These are phyloP conservation scores for Talaromyces adpressus DNA, from an alignment of 495 filamentous ascomycete genomes.

Conservation along the genomic window DNA sequence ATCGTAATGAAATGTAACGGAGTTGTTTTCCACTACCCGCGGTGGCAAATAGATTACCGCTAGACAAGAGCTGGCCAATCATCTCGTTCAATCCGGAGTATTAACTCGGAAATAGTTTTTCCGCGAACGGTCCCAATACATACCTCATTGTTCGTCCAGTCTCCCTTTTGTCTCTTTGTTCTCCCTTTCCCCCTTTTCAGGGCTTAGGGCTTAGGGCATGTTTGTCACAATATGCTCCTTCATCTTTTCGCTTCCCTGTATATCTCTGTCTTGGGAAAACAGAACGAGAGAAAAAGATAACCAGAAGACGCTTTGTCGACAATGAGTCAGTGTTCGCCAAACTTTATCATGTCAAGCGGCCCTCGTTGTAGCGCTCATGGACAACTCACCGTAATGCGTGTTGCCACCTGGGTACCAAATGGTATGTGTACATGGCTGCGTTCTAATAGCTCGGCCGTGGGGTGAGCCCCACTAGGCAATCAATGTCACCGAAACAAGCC, in stretches of 20 bases:
- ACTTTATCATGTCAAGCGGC: not conserved
- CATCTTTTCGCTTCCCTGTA: not conserved
- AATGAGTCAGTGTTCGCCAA: too few relatives aligned
- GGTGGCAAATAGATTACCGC: not conserved
- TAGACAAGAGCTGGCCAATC: not conserved
- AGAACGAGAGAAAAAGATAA: not conserved
- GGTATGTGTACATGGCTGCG: too few relatives aligned
- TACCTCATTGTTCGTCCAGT: not conserved
- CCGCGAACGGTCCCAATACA: not conserved
- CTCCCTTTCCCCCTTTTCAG: not conserved
- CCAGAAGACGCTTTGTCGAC: not conserved
- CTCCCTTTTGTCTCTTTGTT: too few relatives aligned
- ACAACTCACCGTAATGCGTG: not conserved
- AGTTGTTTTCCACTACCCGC: not conserved
- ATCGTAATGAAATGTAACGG: not conserved
- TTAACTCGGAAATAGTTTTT: not conserved
- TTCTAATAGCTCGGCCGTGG: too few relatives aligned
- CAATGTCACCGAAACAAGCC: too few relatives aligned
- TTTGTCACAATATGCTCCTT: not conserved
- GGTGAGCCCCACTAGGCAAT: not conserved
- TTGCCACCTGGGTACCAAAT: not conserved
- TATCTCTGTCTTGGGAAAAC: not conserved
- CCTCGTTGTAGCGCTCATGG: not conserved
- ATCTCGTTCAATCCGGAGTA: not conserved
- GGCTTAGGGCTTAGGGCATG: not conserved